These are phyloP conservation scores for Dichomitus squalens DNA, from an alignment of 1,284 basidiomycete genomes.

Conservation along the genomic window DNA sequence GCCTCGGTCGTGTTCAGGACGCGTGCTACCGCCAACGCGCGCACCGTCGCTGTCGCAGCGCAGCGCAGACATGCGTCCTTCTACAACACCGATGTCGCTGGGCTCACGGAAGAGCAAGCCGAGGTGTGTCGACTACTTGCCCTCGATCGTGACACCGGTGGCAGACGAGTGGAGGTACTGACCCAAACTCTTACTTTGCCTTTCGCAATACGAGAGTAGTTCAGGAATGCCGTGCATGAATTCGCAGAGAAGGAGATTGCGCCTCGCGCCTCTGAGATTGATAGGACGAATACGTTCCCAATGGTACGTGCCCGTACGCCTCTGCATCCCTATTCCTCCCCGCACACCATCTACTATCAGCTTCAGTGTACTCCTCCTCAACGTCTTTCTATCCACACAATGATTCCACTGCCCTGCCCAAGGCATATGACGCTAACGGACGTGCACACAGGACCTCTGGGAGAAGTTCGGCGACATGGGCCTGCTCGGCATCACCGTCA, in stretches of 20 bases:
- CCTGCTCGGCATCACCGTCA: constrained; percentile 81
- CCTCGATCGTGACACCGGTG: too few relatives aligned
- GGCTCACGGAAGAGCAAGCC: constrained; percentile 81
- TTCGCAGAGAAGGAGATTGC: constrained; percentile 84
- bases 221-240: constrained; percentile 73
- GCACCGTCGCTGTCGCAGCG: not conserved
- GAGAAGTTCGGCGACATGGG: constrained; percentile 89
- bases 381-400: not conserved
- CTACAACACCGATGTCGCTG: constrained; percentile 79
- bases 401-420: not conserved
- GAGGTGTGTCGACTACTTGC: constrained; percentile 56
- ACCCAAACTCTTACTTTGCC: not conserved
- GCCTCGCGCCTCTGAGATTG: constrained; percentile 82
- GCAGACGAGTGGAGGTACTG: not conserved
- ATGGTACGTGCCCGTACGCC: constrained; percentile 41
- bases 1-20: not conserved
- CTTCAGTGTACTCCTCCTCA: not conserved
- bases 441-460: constrained; percentile 74
- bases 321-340: not conserved
- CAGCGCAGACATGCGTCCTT: constrained; percentile 51
- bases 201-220: constrained; percentile 48
- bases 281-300: constrained; percentile 81
- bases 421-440: not conserved
- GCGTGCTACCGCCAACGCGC: not conserved
- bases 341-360: not conserved